phyloP scores from a whole-genome alignment of 495 filamentous ascomycete species.

The Symbiotaphrina buchneri region DNA sequence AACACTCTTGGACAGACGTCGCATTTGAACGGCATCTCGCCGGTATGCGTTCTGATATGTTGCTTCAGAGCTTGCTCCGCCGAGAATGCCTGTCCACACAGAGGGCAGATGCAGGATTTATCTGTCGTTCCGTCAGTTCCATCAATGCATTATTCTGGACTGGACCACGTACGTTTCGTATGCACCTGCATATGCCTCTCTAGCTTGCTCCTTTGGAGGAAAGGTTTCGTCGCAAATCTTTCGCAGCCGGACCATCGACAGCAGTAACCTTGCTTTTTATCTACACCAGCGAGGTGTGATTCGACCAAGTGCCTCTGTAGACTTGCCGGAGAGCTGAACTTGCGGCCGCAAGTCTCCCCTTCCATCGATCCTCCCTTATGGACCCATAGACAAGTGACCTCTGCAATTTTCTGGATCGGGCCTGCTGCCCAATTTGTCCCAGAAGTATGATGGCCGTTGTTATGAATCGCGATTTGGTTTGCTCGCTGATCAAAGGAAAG shows the following conservation, averaged over 20 bases:
- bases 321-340: slow-evolving; percentile 1
- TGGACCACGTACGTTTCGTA: slow-evolving; percentile 27
- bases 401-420: background rate
- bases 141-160: background rate
- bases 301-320: slow-evolving; percentile 4
- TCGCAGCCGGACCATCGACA: slow-evolving; percentile 13
- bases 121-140: slow-evolving; percentile 12
- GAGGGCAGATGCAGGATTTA: slow-evolving; percentile 29
- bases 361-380: too few species aligned
- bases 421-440: background rate
- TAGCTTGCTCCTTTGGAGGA: slow-evolving; percentile 34
- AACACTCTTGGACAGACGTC: slow-evolving; percentile 4
- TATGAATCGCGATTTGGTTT: background rate
- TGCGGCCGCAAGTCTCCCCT: slow-evolving; percentile 2
- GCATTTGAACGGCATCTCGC: slow-evolving; percentile 16
- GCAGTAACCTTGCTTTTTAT: slow-evolving; percentile 3
- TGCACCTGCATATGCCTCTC: slow-evolving; percentile 40
- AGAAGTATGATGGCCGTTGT: background rate
- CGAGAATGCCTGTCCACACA: slow-evolving; percentile 30
- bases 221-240: slow-evolving; percentile 11
- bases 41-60: slow-evolving; percentile 35
- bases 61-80: slow-evolving; percentile 36
- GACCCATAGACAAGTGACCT: too few species aligned
- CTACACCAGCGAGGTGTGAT: slow-evolving; percentile 1
- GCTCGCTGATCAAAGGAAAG: background rate